Conservation (phyloP, 352 stramenopile genomes). For the Globisporangium spinosum region DNA sequence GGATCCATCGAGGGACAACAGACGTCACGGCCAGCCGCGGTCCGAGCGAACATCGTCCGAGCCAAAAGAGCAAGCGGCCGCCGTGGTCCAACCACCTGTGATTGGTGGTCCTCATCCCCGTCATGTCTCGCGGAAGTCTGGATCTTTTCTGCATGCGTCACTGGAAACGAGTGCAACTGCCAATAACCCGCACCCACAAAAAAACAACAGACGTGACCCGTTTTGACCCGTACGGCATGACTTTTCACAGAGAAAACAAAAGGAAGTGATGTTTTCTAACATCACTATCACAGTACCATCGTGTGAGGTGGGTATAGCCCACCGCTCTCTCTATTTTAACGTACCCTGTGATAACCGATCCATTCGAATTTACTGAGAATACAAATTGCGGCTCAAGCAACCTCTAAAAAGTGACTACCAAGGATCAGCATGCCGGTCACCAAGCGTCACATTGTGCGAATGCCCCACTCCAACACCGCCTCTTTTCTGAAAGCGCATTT, state of each 20-base stretch:
- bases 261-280: background rate
- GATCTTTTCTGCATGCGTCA: too few relatives aligned
- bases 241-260: background rate
- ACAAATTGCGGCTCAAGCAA: background rate
- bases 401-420: background rate
- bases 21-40: background rate
- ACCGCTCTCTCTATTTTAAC: background rate
- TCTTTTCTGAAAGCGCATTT: background rate
- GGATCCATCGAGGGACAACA: too few relatives aligned
- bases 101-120: background rate
- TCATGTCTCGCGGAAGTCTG: too few relatives aligned
- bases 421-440: background rate
- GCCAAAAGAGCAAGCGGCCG: background rate
- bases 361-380: background rate
- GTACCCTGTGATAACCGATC: background rate
- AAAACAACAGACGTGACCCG: background rate
- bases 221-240: background rate
- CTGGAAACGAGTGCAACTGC: background rate
- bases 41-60: background rate
- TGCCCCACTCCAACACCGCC: background rate
- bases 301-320: background rate
- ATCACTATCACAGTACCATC: background rate
- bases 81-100: conserved; percentile 2
- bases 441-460: background rate
- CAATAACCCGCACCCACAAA: conserved; percentile 4